A percentile compares a stretch with the other conserved stretches of the same genome.
phyloP scores from a whole-genome alignment of 768 basidiomycete species.

The Xanthoconium purpureum region DNA sequence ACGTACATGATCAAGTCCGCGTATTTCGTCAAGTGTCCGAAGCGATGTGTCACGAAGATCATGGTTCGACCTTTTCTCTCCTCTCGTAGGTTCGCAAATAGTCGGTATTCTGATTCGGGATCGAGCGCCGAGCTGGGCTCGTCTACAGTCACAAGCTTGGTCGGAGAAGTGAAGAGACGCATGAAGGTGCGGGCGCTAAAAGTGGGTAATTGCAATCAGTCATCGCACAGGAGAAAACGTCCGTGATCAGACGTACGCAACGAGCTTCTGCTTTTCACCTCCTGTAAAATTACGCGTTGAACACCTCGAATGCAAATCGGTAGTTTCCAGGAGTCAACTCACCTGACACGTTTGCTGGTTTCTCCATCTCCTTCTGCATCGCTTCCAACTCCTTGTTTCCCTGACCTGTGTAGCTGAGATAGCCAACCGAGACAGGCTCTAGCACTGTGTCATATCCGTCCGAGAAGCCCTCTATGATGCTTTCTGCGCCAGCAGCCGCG shows the following conservation, averaged over 20 bases:
- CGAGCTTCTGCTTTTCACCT: conserved; percentile 34
- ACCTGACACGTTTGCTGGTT: conserved; percentile 25
- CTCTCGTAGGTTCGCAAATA: conserved; percentile 29
- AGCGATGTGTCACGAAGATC: conserved; percentile 42
- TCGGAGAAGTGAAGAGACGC: conserved; percentile 32
- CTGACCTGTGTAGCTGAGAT: conserved; percentile 26
- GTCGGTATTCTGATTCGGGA: conserved; percentile 33
- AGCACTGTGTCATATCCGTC: conserved; percentile 40
- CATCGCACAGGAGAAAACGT: not conserved
- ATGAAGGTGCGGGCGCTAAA: conserved; percentile 39
- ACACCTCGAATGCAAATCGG: not conserved
- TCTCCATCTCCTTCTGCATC: conserved; percentile 20
- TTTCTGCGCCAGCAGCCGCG: conserved; percentile 39
- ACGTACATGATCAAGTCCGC: conserved; percentile 39
- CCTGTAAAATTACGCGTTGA: conserved; percentile 5
- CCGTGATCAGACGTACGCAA: conserved; percentile 13
- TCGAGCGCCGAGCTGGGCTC: conserved; percentile 41
- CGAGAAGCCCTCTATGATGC: conserved; percentile 37
- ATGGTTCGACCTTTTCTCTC: conserved; percentile 35
- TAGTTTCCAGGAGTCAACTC: not conserved
- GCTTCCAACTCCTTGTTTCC: conserved; percentile 13
- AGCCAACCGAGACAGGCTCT: conserved; percentile 29
- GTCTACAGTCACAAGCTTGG: conserved; percentile 34
- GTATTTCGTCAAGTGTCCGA: conserved; percentile 36
- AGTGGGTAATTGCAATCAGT: not conserved